Evolutionary conservation across 2,329 filamentous ascomycete genomes (phyloP), one percentile per base, ranked within the genome.

Genomic region (Camptophora hylomeconis): DNA sequence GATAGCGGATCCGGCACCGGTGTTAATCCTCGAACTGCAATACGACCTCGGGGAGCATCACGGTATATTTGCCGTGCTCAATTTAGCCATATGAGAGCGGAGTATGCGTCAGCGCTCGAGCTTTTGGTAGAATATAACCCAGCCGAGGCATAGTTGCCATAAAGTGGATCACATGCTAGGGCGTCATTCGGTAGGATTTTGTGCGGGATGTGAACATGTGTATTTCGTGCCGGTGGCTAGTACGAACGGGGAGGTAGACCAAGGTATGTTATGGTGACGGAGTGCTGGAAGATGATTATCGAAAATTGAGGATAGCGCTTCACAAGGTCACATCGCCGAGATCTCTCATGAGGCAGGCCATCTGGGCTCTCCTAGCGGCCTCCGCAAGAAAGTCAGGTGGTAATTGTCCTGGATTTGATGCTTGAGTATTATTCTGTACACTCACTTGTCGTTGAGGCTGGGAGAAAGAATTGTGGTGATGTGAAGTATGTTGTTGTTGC

Each of bases 351-450:
- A 94, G 63, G 47, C 84, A 75, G 22, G 82, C 82, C 65, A 94
- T 80, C 56, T 94, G 83, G 7, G 87, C 87, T 22, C 86, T 68
- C 58, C 92, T 93, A 23, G 84, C 87, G 2, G 87, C 87, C 61
- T 95, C 87, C 19, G 86, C 86, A 22, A 94, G 69, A 48, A 87
- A 81, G 54, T 92, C 78, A 45, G 76, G 73, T 36, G 92, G 66
- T 49, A 84, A 84, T 3, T 64, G 65, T 7, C 64, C 61, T 2
- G 39, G 36, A 20, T 33, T 35, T n/a, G n/a, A n/a, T n/a, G n/a
- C n/a, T n/a, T n/a, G n/a, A n/a, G n/a, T n/a, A 20, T 26, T 19
- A n/a, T 24, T 24, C 16, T 26, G 15, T 9, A 15, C 18, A 21
- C 23, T 31, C 22, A 36, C 20, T 17, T 29, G 16, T 26, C 35